Conservation (phyloP, 1,284 basidiomycete genomes). For the Moniliella sp. region DNA sequence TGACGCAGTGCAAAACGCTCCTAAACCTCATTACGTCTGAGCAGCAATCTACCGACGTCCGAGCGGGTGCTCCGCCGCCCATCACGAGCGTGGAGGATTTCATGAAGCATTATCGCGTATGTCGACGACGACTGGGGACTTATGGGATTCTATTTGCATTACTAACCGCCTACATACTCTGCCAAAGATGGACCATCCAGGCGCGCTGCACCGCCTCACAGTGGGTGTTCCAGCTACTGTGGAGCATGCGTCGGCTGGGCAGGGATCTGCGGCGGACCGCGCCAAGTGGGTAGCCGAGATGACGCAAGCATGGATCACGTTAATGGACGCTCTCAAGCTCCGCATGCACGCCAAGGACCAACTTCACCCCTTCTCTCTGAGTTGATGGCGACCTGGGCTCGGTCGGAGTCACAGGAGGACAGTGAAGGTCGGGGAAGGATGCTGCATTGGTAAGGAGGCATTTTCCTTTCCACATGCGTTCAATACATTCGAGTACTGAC, state of each 20-base stretch:
- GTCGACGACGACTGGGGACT: background rate
- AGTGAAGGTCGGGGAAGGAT: conserved; percentile 80
- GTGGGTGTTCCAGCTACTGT: conserved; percentile 90
- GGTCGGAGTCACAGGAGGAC: conserved; percentile 7
- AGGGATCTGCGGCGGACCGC: conserved; percentile 45
- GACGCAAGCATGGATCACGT: conserved; percentile 82
- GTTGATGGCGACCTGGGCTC: conserved; percentile 50
- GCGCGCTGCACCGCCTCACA: conserved; percentile 65
- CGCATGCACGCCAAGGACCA: conserved; percentile 85
- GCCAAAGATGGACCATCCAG: conserved; percentile 64
- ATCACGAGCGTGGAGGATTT: conserved; percentile 1
- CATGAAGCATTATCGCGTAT: background rate
- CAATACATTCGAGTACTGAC: background rate
- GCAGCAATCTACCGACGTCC: background rate
- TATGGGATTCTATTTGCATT: too few species aligned
- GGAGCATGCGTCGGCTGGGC: conserved; percentile 52
- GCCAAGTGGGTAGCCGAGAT: conserved; percentile 97
- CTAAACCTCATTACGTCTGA: conserved; percentile 55
- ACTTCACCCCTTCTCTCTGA: conserved; percentile 84
- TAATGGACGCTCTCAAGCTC: conserved; percentile 89
- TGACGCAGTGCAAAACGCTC: conserved; percentile 92
- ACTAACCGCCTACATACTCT: too few species aligned
- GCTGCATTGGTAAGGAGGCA: conserved; percentile 73
- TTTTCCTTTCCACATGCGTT: conserved; percentile 1
- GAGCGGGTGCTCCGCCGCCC: background rate